phyloP scores from a whole-genome alignment of 495 filamentous ascomycete genomes.

The Echria macrotheca region DNA sequence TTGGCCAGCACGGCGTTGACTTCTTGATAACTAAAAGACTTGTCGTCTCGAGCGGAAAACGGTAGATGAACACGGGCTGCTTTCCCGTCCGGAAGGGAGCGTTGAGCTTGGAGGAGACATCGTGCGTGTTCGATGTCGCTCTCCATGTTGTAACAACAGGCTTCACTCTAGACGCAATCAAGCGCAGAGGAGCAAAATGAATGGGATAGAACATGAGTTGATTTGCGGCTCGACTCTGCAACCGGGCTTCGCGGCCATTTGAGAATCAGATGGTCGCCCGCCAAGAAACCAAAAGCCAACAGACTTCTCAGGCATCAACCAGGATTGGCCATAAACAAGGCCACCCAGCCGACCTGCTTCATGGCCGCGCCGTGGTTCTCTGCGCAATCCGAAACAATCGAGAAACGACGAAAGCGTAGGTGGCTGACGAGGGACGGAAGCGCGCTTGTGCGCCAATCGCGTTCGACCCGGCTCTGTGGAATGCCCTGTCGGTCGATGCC shows the following conservation, averaged over 20 bases:
- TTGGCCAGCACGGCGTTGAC: slow-evolving; percentile 26
- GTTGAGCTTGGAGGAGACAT: slow-evolving; percentile 22
- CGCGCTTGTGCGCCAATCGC: background rate
- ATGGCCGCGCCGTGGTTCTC: too few relatives aligned
- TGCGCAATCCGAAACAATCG: too few relatives aligned
- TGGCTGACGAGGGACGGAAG: background rate
- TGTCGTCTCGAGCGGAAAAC: slow-evolving; percentile 13
- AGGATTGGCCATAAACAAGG: too few relatives aligned
- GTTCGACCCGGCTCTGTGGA: background rate
- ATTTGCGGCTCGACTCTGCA: too few relatives aligned
- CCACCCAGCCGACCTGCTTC: too few relatives aligned
- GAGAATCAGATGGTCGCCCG: too few relatives aligned
- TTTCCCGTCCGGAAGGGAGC: slow-evolving; percentile 13
- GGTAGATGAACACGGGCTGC: slow-evolving; percentile 16
- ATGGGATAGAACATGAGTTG: too few relatives aligned
- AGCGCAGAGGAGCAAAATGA: background rate
- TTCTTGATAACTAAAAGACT: slow-evolving; percentile 21
- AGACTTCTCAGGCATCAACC: too few relatives aligned
- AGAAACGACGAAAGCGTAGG: background rate
- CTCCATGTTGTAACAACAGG: slow-evolving; percentile 12
- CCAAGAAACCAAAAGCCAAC: too few relatives aligned
- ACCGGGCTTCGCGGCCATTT: too few relatives aligned
- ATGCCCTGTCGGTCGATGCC: too few relatives aligned
- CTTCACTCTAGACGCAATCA: background rate
- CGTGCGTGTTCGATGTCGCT: slow-evolving; percentile 22